Base-by-base conservation (phyloP, 108 stramenopile species). In the Pseudonitzschia multiseries region DNA sequence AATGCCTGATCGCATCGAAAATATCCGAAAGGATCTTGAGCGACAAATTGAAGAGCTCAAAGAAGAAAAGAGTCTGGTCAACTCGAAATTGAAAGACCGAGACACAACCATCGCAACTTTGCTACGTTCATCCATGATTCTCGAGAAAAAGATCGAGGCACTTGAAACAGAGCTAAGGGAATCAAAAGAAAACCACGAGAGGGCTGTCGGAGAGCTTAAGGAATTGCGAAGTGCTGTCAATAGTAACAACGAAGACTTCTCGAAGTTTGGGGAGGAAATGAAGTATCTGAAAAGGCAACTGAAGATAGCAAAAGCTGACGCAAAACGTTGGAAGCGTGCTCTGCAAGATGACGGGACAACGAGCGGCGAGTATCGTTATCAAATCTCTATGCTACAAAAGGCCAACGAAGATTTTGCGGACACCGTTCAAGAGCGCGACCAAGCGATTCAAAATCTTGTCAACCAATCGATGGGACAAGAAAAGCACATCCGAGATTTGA, bases 41-140 rank as follows among this genome's bases (percentile, higher is more conserved):
- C 17, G 9, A 24, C 62, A 54, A 28, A 56, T 79, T 26, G 60
- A 68, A 17, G 44, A 61, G 9, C 53, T 74, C 24, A 69, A 68
- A 17, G 57, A 57, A 22, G 81, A 84, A 36, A 78, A 68, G 22
- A 69, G 77, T 18, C 54, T 53, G 0, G 62, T 86, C 26, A 75
- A 65, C 32, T 72, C 67, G 21, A 83, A 87, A 54, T 59, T 94
- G 46, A 75, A 86, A 48, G 89, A 89, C 57, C 75, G 93, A 42
- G 93, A 94, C 62, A 82, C 84, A 8, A 87, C 89, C 1, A 94
- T 94, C 69, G 74, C 89, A 13, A 69, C 83, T 18, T 56, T 94
- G 64, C 88, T 90, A 13, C 72, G 76, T 36, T 82, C 93, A 15
- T 89, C 93, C 10, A 80, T 80, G 28, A 69, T 76, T 14, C 77